Evolutionary conservation across 305 asterid species (phyloP).

Genomic region (Plantago coronopus): DNA sequence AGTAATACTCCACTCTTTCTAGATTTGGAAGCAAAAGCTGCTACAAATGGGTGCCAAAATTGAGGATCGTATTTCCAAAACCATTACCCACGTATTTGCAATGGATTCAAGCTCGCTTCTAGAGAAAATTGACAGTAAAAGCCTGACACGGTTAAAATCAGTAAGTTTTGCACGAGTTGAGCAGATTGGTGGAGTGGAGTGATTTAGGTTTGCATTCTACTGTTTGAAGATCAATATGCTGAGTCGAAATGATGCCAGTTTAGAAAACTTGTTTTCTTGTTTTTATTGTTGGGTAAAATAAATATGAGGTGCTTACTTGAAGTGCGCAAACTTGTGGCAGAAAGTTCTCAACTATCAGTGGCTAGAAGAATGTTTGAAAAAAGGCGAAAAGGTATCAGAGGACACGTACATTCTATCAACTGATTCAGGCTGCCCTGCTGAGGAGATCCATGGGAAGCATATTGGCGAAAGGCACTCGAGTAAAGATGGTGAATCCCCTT

Average conservation of each 20-base stretch:
- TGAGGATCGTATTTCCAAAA: constrained; percentile 48
- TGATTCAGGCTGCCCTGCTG: constrained; percentile 26
- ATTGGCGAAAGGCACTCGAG: constrained; percentile 25
- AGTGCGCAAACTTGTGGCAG: constrained; percentile 37
- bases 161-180: constrained; percentile 34
- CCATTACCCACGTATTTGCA: constrained; percentile 70
- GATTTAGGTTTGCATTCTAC: not conserved
- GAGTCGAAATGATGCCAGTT: not conserved
- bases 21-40: constrained; percentile 90
- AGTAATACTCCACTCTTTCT: not conserved
- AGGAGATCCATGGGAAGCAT: constrained; percentile 24
- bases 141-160: constrained; percentile 49
- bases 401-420: constrained; percentile 45
- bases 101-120: constrained; percentile 44
- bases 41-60: constrained; percentile 75
- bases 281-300: constrained; percentile 13
- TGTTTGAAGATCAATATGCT: not conserved
- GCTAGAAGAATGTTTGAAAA: constrained; percentile 80
- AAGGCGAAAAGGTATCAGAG: constrained; percentile 63
- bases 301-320: constrained; percentile 1
- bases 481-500: constrained; percentile 27
- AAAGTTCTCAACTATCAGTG: constrained; percentile 68
- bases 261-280: not conserved
- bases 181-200: constrained; percentile 11
- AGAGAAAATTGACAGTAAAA: constrained; percentile 40